phyloP scores from a whole-genome alignment of 1,284 basidiomycete genomes.

The Malassezia brasiliensis region DNA sequence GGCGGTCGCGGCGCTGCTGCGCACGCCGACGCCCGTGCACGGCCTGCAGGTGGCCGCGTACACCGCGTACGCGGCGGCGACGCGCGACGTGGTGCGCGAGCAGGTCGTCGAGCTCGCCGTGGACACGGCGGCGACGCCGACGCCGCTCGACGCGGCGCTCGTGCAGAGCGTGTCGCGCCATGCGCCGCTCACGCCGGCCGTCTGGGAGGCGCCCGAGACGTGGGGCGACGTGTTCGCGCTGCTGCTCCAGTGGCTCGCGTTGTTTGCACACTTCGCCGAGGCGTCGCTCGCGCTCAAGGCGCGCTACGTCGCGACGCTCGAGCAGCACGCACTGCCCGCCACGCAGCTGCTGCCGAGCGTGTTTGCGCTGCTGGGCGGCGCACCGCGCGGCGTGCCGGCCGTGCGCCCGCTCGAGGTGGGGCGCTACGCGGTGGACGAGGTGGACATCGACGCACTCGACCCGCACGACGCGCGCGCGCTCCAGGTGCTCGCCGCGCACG shows the following conservation, averaged over 20 bases:
- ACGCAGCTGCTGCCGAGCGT: slow-evolving; percentile 64
- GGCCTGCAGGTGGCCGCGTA: slow-evolving; percentile 32
- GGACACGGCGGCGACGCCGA: background rate
- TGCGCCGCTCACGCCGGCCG: background rate
- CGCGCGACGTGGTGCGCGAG: slow-evolving; percentile 29
- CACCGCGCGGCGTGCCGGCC: slow-evolving; percentile 16
- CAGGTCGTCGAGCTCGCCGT: slow-evolving; percentile 34
- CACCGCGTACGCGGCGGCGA: slow-evolving; percentile 20
- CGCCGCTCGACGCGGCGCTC: slow-evolving; percentile 1
- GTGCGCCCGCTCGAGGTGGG: slow-evolving; percentile 64
- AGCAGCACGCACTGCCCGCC: slow-evolving; percentile 60
- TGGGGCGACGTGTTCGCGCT: slow-evolving; percentile 43
- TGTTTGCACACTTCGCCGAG: slow-evolving; percentile 75
- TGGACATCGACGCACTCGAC: slow-evolving; percentile 57
- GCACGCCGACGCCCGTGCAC: slow-evolving; percentile 17
- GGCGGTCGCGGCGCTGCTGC: slow-evolving; percentile 21
- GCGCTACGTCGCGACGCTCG: slow-evolving; percentile 74
- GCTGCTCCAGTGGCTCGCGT: slow-evolving; percentile 79
- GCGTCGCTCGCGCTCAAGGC: slow-evolving; percentile 74
- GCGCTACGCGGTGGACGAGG: slow-evolving; percentile 75
- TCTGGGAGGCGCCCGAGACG: background rate
- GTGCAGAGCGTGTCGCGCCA: background rate
- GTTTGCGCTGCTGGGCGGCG: slow-evolving; percentile 57
- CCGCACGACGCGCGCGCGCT: slow-evolving; percentile 44
- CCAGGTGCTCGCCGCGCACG: slow-evolving; percentile 68